Evolutionary conservation across 805 yeast species (phyloP).

Genomic region (Wickerhamiella alocasiicola): DNA sequence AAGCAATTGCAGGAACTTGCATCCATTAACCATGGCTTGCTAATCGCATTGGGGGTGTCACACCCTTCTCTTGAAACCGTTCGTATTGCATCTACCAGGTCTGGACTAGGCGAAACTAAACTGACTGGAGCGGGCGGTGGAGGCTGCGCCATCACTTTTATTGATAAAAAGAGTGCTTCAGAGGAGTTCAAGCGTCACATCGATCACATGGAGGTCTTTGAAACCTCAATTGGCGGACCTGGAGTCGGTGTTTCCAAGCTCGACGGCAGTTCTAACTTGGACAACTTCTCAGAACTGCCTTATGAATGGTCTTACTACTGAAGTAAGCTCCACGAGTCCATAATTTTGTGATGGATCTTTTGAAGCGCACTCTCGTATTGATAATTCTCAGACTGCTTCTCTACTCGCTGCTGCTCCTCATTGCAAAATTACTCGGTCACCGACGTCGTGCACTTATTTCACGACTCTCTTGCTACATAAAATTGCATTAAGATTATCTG

Average conservation of each 20-base stretch:
- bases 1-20: constrained; percentile 36
- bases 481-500: not conserved
- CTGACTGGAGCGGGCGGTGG: constrained; percentile 99
- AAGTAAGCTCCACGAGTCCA: too few species aligned
- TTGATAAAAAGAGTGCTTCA: constrained; percentile 30
- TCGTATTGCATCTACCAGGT: constrained; percentile 49
- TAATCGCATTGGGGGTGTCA: constrained; percentile 78
- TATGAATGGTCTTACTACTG: not conserved
- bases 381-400: too few species aligned
- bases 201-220: constrained; percentile 43
- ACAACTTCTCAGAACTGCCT: not conserved
- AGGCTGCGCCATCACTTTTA: constrained; percentile 88
- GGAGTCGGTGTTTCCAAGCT: constrained; percentile 51
- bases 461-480: too few species aligned
- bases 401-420: too few species aligned
- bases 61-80: constrained; percentile 83
- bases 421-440: too few species aligned
- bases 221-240: constrained; percentile 75
- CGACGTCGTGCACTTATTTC: too few species aligned
- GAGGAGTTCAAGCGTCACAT: constrained; percentile 22
- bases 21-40: constrained; percentile 73
- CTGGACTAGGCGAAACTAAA: constrained; percentile 72
- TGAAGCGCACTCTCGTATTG: too few species aligned
- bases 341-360: too few species aligned
- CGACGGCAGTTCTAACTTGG: not conserved